Base-by-base conservation (phyloP, 441 rosid species). In the Erodium texanum region DNA sequence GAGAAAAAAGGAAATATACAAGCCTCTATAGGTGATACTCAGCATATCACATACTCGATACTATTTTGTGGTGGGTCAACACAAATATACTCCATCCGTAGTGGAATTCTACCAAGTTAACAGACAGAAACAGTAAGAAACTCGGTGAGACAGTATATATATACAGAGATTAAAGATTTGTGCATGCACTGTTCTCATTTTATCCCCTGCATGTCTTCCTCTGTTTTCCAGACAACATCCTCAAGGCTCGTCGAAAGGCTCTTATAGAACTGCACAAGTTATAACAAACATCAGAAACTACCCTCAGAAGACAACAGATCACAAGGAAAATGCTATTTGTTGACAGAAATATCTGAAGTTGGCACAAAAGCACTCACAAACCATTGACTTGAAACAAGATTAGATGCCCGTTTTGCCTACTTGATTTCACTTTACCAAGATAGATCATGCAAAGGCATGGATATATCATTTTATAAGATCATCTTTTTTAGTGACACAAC, bases 211-310 rank as follows among this genome's bases (percentile, higher is more conserved):
- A 83, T 82, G 68, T 82, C 92, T 71, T 93, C 97, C 76, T 89
- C 96, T 3, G 87, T 90, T 65, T 84, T 90, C 98, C 98, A 93
- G 0, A 93, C 91, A 48, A 93, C 87, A 70, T 83, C 85, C 62
- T 87, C 86, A 5, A 93, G 94, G 74, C 82, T 69, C 61, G 87
- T 84, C 3, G 97, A 87, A 20, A 93, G 98, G 72, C 72, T 87
- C 71, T 90, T 89, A 72, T 89, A 89, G 82, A 93, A 90, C 98
- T 93, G 91, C 84, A 73, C 34, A 72, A 56, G 19, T 62, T 20
- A 68, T 27, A 27, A 27, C 1, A 27, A 27, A 27, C 29, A 27
- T 27, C 3, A 27, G 29, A 5, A 52, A n/a, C 62, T 56, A 18
- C 62, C 19, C 23, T 54, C 61, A 54, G 61, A 54, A 54, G 23